Base-by-base conservation (phyloP, 371 early-diverging fungal genomes). In the Dipsacomyces acuminosporus region DNA sequence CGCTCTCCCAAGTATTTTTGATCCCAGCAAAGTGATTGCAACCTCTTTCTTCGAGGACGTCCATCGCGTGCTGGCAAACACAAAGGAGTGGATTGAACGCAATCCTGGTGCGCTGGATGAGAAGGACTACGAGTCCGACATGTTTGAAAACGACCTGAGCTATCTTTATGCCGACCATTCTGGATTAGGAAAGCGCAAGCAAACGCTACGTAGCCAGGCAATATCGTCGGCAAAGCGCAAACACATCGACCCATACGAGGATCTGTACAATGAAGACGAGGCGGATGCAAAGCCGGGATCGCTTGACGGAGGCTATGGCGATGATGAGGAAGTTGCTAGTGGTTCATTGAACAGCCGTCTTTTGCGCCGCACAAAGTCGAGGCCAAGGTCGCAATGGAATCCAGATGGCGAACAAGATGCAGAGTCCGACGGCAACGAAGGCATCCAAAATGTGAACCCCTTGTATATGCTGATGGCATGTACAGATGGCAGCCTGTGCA, bases 11-110 rank as follows among this genome's bases (percentile, higher is more conserved):
- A 44, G 42, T 14, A 25, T 33, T 3, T 22, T 57, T 11, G 42
- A 38, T 36, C 17, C 42, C 17, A 25, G 34, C 3, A 40, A 48
- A 5, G 51, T 56, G 13, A 30, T 44, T 18, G 41, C 34, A 9
- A 51, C 42, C 0, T 59, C 65, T 55, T 41, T 67, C 40, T 67
- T 67, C 38, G 54, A 51, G 35, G 69, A 67, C 41, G 24, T 25
- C 17, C 51, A 51, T n/a, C 59, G 47, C 8, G 58, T 58, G 19
- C 51, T 67, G 26, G 25, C 35, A 13, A 42, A 45, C 30, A 70
- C 64, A 49, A 48, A 38, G 19, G 64, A 65, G 7, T 58, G 67
- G 56, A 59, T 45, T 7, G 64, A 64, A 21, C 59, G 58, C 48
- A 67, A 67, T 45, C 54, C 26, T n/a, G 58, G 49, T 17, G 41